A percentile compares a stretch with the other conserved stretches of the same genome.
phyloP scores from a whole-genome alignment of 2,329 filamentous ascomycete species.

The Epicoccum sorghinum region DNA sequence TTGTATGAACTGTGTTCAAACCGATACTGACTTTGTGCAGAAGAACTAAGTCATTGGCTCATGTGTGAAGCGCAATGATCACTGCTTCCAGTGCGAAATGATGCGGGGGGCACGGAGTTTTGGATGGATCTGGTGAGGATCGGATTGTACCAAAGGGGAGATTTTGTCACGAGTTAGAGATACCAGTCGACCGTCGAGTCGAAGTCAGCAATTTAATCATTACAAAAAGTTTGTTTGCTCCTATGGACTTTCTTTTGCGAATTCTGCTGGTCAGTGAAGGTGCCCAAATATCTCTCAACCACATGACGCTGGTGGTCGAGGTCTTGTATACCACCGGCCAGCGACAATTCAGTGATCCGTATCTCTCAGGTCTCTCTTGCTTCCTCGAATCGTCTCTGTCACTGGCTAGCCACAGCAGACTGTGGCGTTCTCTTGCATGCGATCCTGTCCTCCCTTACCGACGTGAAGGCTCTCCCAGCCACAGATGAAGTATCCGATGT shows the following conservation, averaged over 20 bases:
- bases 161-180: no score
- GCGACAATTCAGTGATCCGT: not conserved
- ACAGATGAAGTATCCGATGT: conserved; percentile 45
- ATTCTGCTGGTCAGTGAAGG: not conserved
- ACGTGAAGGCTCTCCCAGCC: conserved; percentile 45
- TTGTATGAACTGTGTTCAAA: not conserved
- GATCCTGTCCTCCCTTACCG: conserved; percentile 29
- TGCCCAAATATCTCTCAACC: not conserved
- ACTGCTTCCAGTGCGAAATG: not conserved
- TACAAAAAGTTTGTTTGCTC: no score
- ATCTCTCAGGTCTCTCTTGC: not conserved
- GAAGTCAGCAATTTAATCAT: no score
- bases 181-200: no score
- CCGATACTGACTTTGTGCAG: not conserved
- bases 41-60: not conserved
- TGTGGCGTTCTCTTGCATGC: conserved; percentile 44
- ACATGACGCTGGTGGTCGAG: not conserved
- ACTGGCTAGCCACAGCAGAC: conserved; percentile 40
- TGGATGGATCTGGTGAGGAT: no score
- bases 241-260: no score
- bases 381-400: not conserved
- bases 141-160: no score
- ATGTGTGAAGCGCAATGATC: not conserved
- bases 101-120: not conserved
- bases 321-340: no score